phyloP scores from a whole-genome alignment of 2,329 filamentous ascomycete genomes.

The Diaporthe australafricana region DNA sequence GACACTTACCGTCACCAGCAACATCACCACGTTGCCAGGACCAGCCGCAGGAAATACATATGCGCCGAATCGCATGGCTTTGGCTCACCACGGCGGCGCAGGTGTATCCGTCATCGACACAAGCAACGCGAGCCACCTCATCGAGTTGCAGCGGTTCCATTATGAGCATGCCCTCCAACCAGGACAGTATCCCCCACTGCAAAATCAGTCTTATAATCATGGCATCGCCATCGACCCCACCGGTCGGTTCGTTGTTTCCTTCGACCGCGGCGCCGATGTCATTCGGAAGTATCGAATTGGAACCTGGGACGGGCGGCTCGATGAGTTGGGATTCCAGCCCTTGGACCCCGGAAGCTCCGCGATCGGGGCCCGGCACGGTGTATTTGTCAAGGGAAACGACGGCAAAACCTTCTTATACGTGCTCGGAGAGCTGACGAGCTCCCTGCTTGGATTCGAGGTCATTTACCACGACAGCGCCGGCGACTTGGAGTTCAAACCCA shows the following conservation, averaged over 20 bases:
- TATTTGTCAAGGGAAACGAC: neutral
- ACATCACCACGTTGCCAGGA: neutral
- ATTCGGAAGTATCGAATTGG: constrained; percentile 4
- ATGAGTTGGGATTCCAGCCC: neutral
- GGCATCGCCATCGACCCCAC: neutral
- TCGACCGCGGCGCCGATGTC: neutral
- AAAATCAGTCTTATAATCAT: constrained; percentile 5
- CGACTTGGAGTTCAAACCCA: neutral
- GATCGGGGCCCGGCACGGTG: neutral
- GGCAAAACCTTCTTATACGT: neutral
- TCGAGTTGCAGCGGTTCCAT: constrained; percentile 3
- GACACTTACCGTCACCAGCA: neutral
- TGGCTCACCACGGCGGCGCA: neutral
- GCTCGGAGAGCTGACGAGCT: neutral
- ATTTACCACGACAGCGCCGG: neutral
- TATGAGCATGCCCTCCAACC: neutral
- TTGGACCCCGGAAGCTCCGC: neutral
- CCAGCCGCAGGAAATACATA: neutral
- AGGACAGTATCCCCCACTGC: neutral
- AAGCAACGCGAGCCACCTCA: neutral
- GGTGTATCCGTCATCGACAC: constrained; percentile 1
- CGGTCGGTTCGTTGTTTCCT: neutral
- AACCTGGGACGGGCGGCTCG: neutral
- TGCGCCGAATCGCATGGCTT: neutral
- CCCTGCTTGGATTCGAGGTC: neutral